A percentile compares a stretch with the other conserved stretches of the same genome.
These are phyloP conservation scores for Eucalyptus tenuipes DNA, from an alignment of 345 rosid species.

Conservation along the genomic window DNA sequence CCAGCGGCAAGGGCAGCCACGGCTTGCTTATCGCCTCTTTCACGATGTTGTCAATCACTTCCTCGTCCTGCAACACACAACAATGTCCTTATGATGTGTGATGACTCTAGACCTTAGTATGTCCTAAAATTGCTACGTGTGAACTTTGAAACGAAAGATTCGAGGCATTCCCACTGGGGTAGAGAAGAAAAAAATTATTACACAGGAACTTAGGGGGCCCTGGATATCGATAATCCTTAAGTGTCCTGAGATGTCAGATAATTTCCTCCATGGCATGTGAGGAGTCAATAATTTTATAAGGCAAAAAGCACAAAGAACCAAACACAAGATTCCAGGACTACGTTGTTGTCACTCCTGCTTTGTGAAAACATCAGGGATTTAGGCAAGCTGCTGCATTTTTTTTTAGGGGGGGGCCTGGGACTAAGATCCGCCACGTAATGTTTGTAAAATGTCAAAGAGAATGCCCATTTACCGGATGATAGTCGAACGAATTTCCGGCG, in stretches of 20 bases:
- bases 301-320: neutral
- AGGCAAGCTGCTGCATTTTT: neutral
- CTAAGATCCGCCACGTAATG: neutral
- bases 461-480: slow-evolving; percentile 25
- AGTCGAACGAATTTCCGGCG: slow-evolving; percentile 13
- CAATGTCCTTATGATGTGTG: neutral
- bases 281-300: neutral
- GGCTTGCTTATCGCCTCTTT: slow-evolving; percentile 90
- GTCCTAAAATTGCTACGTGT: no score
- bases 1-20: slow-evolving; percentile 82
- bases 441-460: neutral
- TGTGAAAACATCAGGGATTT: neutral
- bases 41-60: slow-evolving; percentile 61
- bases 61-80: slow-evolving; percentile 37
- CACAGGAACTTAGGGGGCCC: no score
- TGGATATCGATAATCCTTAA: no score
- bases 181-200: no score
- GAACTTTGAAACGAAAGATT: no score
- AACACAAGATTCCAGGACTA: neutral
- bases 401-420: neutral
- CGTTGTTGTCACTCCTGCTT: neutral
- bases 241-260: neutral
- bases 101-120: no score
- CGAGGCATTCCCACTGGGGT: no score
- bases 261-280: neutral